These are phyloP conservation scores for Phaseolus coccineus DNA, from an alignment of 331 rosid genomes.

Conservation along the genomic window DNA sequence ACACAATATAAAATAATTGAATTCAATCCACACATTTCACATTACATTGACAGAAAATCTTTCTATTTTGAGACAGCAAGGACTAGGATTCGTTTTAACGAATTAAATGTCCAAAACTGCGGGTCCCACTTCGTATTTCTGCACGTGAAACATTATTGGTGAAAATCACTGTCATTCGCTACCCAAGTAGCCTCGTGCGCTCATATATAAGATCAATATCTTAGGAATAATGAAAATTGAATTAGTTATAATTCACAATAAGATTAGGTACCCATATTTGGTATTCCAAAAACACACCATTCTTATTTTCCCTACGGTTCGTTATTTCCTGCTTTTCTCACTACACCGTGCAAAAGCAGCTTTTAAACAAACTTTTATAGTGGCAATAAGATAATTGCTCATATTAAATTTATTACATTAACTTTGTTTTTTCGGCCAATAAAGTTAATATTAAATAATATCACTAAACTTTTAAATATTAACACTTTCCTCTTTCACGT, in stretches of 20 bases:
- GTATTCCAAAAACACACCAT: neutral
- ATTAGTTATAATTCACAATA: neutral
- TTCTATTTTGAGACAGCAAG: neutral
- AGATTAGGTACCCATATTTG: neutral
- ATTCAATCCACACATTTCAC: no score
- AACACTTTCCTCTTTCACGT: no score
- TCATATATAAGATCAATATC: constrained; percentile 6
- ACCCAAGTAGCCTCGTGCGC: constrained; percentile 24
- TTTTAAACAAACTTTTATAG: no score
- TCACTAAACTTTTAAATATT: no score
- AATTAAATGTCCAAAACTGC: constrained; percentile 15
- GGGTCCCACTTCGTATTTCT: constrained; percentile 43
- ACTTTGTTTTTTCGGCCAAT: no score
- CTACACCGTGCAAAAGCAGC: no score
- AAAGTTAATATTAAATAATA: no score
- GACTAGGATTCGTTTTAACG: constrained; percentile 16
- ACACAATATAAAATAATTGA: no score
- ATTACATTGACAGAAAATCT: neutral
- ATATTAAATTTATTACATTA: no score
- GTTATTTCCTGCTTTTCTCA: neutral
- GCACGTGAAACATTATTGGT: constrained; percentile 46
- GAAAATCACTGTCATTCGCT: constrained; percentile 41
- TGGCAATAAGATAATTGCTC: no score
- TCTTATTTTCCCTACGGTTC: neutral
- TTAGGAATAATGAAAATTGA: neutral